phyloP scores from a whole-genome alignment of 1,284 basidiomycete genomes.

The Microbotryomycetes sp. region DNA sequence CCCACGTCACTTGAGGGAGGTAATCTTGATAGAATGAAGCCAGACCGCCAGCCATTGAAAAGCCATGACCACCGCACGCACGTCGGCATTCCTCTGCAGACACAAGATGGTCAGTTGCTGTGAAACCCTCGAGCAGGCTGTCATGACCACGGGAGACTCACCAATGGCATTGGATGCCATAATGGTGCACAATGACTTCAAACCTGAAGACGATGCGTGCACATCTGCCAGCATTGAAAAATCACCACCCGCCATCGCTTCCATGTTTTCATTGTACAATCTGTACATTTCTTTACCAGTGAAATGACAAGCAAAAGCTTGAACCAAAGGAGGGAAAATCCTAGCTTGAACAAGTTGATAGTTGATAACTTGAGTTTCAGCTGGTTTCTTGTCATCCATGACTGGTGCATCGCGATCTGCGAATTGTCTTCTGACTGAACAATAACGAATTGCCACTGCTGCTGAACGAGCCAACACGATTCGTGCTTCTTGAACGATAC shows the following conservation, averaged over 20 bases:
- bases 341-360: conserved; percentile 44
- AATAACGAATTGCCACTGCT: conserved; percentile 44
- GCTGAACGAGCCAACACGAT: conserved; percentile 42
- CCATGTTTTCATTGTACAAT: conserved; percentile 41
- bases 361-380: conserved; percentile 44
- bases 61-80: conserved; percentile 5
- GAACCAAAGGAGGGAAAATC: conserved; percentile 44
- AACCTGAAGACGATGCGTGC: conserved; percentile 42
- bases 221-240: conserved; percentile 43
- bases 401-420: conserved; percentile 43
- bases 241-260: conserved; percentile 40
- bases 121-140: conserved; percentile 40
- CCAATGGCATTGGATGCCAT: conserved; percentile 43
- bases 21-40: conserved; percentile 25
- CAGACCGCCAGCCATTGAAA: conserved; percentile 17
- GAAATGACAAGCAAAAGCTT: conserved; percentile 45
- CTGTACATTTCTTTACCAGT: conserved; percentile 42
- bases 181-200: conserved; percentile 43
- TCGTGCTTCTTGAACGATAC: conserved; percentile 41
- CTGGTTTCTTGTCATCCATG: conserved; percentile 38
- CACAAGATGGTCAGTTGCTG: conserved; percentile 38
- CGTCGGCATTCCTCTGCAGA: conserved; percentile 10
- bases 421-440: conserved; percentile 44
- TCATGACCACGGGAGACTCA: conserved; percentile 45
- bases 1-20: conserved; percentile 42